Percentiles rank a stretch among this genome's conserved stretches.
These are phyloP conservation scores for Thelonectria olida DNA, from an alignment of 2,329 filamentous ascomycete genomes.

Conservation along the genomic window DNA sequence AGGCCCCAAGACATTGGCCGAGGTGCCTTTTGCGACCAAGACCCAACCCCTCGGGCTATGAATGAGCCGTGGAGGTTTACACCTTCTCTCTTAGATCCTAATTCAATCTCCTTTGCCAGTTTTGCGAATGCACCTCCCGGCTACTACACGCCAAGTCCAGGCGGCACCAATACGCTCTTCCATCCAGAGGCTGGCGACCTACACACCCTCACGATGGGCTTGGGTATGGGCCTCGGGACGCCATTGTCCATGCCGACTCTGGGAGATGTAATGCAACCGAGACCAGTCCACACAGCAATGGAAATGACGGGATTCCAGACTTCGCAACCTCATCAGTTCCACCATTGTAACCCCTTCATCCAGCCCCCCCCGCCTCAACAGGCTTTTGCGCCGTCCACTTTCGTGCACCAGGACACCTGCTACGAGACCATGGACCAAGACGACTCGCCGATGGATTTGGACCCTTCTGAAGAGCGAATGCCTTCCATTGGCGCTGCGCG, in stretches of 20 bases:
- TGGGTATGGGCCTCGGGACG: slow-evolving; percentile 81
- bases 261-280: slow-evolving; percentile 69
- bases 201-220: slow-evolving; percentile 80
- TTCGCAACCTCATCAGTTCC: slow-evolving; percentile 67
- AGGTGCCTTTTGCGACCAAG: slow-evolving; percentile 69
- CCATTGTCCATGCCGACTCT: slow-evolving; percentile 82
- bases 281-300: slow-evolving; percentile 58
- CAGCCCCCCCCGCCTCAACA: slow-evolving; percentile 65
- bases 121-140: slow-evolving; percentile 83
- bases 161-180: slow-evolving; percentile 81
- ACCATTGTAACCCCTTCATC: slow-evolving; percentile 77
- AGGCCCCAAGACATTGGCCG: slow-evolving; percentile 38
- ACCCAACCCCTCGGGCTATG: slow-evolving; percentile 82
- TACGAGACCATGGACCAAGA: slow-evolving; percentile 85
- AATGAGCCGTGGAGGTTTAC: slow-evolving; percentile 90
- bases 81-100: slow-evolving; percentile 88
- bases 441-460: slow-evolving; percentile 71
- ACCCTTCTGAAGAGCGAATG: slow-evolving; percentile 61
- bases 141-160: slow-evolving; percentile 89
- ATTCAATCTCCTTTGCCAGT: slow-evolving; percentile 80
- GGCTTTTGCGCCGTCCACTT: slow-evolving; percentile 80
- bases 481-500: slow-evolving; percentile 68
- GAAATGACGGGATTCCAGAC: slow-evolving; percentile 76
- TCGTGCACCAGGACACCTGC: slow-evolving; percentile 81
- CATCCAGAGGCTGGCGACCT: slow-evolving; percentile 87